Conservation (phyloP, 306 rosid species). For the Cicer arietinum region DNA sequence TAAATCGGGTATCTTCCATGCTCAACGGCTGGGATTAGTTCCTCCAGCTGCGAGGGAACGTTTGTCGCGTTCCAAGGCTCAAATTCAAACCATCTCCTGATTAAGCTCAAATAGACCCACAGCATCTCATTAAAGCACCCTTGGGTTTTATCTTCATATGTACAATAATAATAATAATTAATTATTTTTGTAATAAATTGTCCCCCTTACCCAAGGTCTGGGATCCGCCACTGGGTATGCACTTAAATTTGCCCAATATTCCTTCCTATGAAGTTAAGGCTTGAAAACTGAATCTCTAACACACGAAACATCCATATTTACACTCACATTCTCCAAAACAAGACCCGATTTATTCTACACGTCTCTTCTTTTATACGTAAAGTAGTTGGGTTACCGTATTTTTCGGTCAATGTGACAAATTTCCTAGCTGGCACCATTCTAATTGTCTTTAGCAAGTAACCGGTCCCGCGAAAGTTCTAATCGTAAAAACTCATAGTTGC, state of each 20-base stretch:
- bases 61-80: neutral
- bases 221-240: neutral
- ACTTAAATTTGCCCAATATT: slow-evolving; percentile 9
- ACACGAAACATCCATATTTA: neutral
- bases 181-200: neutral
- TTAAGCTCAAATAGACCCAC: neutral
- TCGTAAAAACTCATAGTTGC: neutral
- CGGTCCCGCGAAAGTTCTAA: neutral
- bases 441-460: slow-evolving; percentile 32
- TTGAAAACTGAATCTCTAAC: slow-evolving; percentile 27
- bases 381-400: slow-evolving; percentile 15
- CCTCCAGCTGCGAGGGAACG: neutral
- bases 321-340: slow-evolving; percentile 31
- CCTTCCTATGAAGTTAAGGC: slow-evolving; percentile 26
- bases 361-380: slow-evolving; percentile 4
- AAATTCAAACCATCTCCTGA: neutral
- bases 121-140: neutral
- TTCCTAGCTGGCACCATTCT: slow-evolving; percentile 18
- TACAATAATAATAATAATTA: neutral
- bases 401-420: slow-evolving; percentile 20
- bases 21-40: neutral
- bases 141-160: neutral
- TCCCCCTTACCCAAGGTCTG: neutral
- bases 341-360: slow-evolving; percentile 17
- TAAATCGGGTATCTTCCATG: neutral